Conservation (phyloP, 176 grass and related monocot genomes). For the Oryza rufipogon region DNA sequence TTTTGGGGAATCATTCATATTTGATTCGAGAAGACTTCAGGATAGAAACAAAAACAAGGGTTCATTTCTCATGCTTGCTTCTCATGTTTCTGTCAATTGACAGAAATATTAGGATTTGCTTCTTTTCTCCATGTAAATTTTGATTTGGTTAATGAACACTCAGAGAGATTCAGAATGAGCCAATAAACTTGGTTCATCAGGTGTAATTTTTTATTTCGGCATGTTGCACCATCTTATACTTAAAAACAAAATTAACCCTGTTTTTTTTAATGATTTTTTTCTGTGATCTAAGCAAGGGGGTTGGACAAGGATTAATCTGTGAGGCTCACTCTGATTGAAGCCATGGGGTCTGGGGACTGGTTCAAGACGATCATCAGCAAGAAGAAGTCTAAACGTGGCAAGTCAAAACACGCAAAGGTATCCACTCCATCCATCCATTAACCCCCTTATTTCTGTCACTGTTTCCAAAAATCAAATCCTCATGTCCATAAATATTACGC, state of each 20-base stretch:
- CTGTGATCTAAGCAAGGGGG: constrained; percentile 34
- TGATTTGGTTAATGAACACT: neutral
- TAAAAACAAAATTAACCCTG: neutral
- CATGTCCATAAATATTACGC: too few species aligned
- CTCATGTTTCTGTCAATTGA: neutral
- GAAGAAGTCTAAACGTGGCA: constrained; percentile 69
- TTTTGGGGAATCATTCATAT: neutral
- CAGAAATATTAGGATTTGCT: neutral
- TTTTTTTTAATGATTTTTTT: neutral
- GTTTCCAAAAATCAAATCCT: too few species aligned
- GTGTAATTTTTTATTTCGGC: neutral
- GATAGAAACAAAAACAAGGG: neutral
- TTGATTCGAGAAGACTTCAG: neutral
- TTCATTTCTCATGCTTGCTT: constrained; percentile 16
- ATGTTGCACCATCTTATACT: constrained; percentile 23
- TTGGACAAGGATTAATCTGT: constrained; percentile 34
- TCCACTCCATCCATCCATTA: constrained; percentile 21
- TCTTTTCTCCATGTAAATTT: constrained; percentile 3
- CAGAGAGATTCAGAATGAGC: constrained; percentile 23
- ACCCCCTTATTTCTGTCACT: neutral
- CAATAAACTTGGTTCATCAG: constrained; percentile 4
- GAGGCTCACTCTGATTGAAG: constrained; percentile 24
- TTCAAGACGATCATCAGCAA: constrained; percentile 86
- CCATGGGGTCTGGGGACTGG: constrained; percentile 92
- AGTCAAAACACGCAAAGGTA: constrained; percentile 72